A percentile compares a stretch with the other conserved stretches of the same genome.
Conservation (phyloP, 1,284 basidiomycete genomes). For the Malassezia obtusa region DNA sequence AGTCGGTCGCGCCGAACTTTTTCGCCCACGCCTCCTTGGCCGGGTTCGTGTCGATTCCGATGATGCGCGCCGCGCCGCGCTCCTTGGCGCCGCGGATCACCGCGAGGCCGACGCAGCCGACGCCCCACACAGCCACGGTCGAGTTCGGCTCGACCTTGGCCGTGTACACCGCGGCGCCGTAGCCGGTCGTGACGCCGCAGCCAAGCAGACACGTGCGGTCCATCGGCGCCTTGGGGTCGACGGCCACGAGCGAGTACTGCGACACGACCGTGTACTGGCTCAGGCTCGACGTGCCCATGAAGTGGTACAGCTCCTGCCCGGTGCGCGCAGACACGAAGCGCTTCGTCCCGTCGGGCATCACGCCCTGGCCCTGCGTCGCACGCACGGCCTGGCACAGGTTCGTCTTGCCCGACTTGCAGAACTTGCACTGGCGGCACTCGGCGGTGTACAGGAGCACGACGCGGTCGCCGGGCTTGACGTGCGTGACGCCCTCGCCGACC, state of each 20-base stretch:
- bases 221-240: slow-evolving; percentile 72
- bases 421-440: slow-evolving; percentile 51
- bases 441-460: slow-evolving; percentile 62
- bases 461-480: slow-evolving; percentile 59
- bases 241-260: slow-evolving; percentile 87
- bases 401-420: slow-evolving; percentile 97
- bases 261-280: slow-evolving; percentile 98
- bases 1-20: slow-evolving; percentile 95
- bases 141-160: slow-evolving; percentile 55
- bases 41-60: slow-evolving; percentile 90
- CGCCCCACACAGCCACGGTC: slow-evolving; percentile 85
- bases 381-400: slow-evolving; percentile 64
- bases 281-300: slow-evolving; percentile 98
- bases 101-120: slow-evolving; percentile 90
- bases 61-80: slow-evolving; percentile 74
- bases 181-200: slow-evolving; percentile 95
- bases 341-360: slow-evolving; percentile 87
- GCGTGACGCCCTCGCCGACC: slow-evolving; percentile 81
- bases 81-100: slow-evolving; percentile 61
- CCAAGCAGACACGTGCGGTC: slow-evolving; percentile 88
- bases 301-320: slow-evolving; percentile 79
- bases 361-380: slow-evolving; percentile 83
- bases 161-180: slow-evolving; percentile 67
- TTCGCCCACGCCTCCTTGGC: slow-evolving; percentile 65
- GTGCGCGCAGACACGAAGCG: slow-evolving; percentile 70